Evolutionary conservation across 306 rosid species (phyloP), one percentile per base, ranked within the genome.

Genomic region (Glycyrrhiza uralensis): DNA sequence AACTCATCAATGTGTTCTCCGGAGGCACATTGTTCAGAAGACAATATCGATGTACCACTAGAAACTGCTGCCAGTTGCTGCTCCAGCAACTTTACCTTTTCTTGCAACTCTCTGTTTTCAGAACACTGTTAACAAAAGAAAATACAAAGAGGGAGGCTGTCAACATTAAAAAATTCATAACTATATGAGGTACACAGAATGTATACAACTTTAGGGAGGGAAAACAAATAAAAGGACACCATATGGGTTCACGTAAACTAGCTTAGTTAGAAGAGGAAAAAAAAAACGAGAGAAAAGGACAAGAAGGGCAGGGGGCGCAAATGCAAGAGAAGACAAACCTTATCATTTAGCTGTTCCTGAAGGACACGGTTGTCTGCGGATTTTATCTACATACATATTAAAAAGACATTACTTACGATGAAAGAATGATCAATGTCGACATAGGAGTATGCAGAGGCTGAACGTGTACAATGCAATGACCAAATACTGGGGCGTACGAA

Each of bases 291-390:
- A 18, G 14, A 41, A 56, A 11, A 58, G 59, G 28, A 47, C 10
- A 61, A 49, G 55, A 19, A 4, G 5, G 13, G n/a, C 7, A 3
- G 64, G 59, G 59, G 6, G 64, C 56, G 12, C 30, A 18, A 14
- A 29, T 45, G 59, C 3, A 32, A 15, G 15, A 28, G 51, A 67
- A 64, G 44, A 42, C 12, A 24, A 60, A 89, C 99, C 96, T 89
- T 95, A 82, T 88, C 84, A 76, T 89, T 85, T 77, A 95, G 87
- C 77, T 95, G 97, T 57, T 95, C 97, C 80, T 95, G 96, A 52
- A 95, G 99, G 36, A 95, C 85, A 36, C 97, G 97, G 57, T 95
- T 91, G 83, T 95, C 99, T 6, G 99, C 97, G 22, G 97, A 88
- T 85, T 89, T 91, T 78, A 95, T 80, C 99, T 95, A 84, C 74